Evolutionary conservation across 805 yeast species (phyloP), one percentile per base, ranked within the genome.

Genomic region (Wickerhamomyces hampshirensis): DNA sequence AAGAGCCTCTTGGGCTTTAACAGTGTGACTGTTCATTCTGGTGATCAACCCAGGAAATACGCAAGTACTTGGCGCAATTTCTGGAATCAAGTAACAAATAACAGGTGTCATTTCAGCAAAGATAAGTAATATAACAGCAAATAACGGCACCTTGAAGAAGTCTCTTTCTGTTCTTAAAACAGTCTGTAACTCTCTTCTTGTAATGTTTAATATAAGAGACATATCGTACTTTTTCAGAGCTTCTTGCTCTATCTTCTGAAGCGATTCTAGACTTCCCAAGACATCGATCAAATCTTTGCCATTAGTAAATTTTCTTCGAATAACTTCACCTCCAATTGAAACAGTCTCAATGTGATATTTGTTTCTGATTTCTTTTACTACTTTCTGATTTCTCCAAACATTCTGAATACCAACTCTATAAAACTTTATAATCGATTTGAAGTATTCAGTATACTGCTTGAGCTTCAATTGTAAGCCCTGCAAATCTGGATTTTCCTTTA

Each of bases 61-160:
- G 53, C 83, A 77, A 9, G 81, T 76, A 59, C 68, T 69, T 8
- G 83, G 80, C 1, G 78, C 68, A 5, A 77, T 49, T 42, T 71
- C 73, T 0, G 84, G 84, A 33, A 75, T 51, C 4, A 63, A 52
- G 36, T 67, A 73, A 48, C 80, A 75, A 5, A 78, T 43, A 1
- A 73, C 15, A 1, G 81, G 80, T 0, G 81, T 72, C 34, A 60
- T 48, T 46, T 78, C 85, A 49, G 71, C 72, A 51, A 75, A 76
- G 3, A 75, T 44, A 18, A 71, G 31, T 31, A 71, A 60, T 6
- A 75, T 43, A 3, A 75, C 29, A 1, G 69, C 66, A 56, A 78
- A 77, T n/a, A 57, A 17, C 2, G 84, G 84, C 14, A 78, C 45
- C 51, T 75, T 77, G 50, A 57, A 45, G 37, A 70, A 58, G 48